These are phyloP conservation scores for Dothideomycetidae sp. DNA, from an alignment of 2,329 filamentous ascomycete species.

Conservation along the genomic window DNA sequence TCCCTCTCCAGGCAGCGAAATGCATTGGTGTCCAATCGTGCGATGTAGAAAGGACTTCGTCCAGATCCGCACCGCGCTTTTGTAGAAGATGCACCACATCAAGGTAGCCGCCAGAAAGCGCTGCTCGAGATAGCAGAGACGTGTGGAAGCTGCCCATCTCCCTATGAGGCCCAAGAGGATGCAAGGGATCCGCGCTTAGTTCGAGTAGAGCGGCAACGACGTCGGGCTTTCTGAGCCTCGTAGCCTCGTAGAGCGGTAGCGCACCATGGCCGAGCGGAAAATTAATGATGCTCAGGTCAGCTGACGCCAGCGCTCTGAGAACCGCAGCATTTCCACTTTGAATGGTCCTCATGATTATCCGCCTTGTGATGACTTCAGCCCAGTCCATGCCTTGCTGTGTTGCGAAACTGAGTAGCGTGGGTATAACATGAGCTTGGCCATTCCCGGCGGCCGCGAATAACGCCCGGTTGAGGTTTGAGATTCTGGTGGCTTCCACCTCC, in stretches of 20 bases:
- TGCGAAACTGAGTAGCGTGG: background rate
- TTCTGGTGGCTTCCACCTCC: background rate
- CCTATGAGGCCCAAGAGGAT: background rate
- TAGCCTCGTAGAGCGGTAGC: background rate
- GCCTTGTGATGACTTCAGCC: background rate
- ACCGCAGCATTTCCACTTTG: background rate
- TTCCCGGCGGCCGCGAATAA: background rate
- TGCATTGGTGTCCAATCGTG: background rate
- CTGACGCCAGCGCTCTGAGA: background rate
- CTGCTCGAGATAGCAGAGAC: background rate
- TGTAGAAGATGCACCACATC: background rate
- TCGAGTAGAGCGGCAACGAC: background rate
- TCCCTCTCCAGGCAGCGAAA: background rate
- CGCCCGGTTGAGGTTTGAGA: background rate
- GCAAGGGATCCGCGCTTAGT: background rate
- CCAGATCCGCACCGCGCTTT: background rate
- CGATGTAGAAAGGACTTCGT: background rate
- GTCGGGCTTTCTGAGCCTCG: background rate
- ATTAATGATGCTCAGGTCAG: background rate
- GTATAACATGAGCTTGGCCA: background rate
- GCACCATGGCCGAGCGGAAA: background rate
- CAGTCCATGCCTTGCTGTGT: background rate
- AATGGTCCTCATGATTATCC: background rate
- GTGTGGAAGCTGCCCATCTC: background rate
- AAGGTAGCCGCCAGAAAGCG: background rate